These are phyloP conservation scores for Kwoniella europaea DNA, from an alignment of 768 basidiomycete genomes.

Conservation along the genomic window DNA sequence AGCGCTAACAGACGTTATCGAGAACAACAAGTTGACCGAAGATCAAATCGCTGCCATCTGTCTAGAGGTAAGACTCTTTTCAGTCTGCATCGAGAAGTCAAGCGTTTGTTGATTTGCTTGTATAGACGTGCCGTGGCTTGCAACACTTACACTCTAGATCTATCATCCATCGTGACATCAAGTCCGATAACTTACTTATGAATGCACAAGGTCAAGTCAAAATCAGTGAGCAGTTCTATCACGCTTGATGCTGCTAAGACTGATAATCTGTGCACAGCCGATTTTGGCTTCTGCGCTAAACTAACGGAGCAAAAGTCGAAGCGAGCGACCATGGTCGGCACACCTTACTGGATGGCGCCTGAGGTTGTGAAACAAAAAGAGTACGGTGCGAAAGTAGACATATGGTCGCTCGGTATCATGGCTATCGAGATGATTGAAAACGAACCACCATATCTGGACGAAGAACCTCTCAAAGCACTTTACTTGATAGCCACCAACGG, in stretches of 20 bases:
- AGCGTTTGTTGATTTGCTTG: not conserved
- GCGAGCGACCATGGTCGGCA: constrained; percentile 97
- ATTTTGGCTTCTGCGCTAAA: constrained; percentile 96
- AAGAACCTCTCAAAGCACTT: constrained; percentile 93
- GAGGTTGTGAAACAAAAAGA: constrained; percentile 97
- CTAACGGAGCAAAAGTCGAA: constrained; percentile 96
- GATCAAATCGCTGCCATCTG: constrained; percentile 92
- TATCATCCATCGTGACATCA: constrained; percentile 97
- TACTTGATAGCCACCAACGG: constrained; percentile 99
- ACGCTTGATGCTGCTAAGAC: not conserved
- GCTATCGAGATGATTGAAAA: constrained; percentile 93
- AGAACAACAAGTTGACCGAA: constrained; percentile 92
- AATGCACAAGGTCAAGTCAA: constrained; percentile 92
- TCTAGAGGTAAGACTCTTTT: constrained; percentile 70
- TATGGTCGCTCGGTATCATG: constrained; percentile 97
- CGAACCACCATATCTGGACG: constrained; percentile 93
- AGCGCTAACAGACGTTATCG: constrained; percentile 95
- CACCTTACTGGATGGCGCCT: constrained; percentile 99
- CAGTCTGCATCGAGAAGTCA: no score
- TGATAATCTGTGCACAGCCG: constrained; percentile 65
- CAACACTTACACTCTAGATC: constrained; percentile 89
- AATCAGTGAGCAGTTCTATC: constrained; percentile 74
- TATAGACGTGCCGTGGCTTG: constrained; percentile 90
- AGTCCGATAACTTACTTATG: constrained; percentile 92
- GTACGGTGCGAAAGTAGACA: constrained; percentile 97